A percentile compares a stretch with the other conserved stretches of the same genome.
These are phyloP conservation scores for Asterionellopsis glacialis DNA, from an alignment of 108 stramenopile species.

Conservation along the genomic window DNA sequence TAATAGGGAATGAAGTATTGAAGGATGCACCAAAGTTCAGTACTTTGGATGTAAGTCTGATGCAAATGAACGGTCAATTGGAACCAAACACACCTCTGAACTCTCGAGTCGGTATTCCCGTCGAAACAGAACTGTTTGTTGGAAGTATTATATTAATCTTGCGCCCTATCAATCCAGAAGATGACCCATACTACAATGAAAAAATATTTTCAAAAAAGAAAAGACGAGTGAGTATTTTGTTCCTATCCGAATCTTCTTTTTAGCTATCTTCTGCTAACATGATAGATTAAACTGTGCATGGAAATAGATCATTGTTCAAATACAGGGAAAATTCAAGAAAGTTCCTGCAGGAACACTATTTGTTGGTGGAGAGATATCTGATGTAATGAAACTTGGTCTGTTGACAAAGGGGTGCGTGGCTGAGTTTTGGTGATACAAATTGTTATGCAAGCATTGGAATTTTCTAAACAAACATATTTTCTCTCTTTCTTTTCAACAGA, in stretches of 20 bases:
- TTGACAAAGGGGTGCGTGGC: slow-evolving; percentile 44
- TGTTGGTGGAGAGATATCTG: slow-evolving; percentile 66
- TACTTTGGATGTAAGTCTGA: slow-evolving; percentile 10
- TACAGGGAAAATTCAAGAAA: slow-evolving; percentile 79
- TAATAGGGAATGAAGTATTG: too few relatives aligned
- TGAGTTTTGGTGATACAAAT: too few relatives aligned
- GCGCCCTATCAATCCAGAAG: slow-evolving; percentile 30
- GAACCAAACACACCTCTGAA: slow-evolving; percentile 28
- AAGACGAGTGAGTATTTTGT: slow-evolving; percentile 23
- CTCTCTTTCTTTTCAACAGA: not conserved
- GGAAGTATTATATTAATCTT: slow-evolving; percentile 46
- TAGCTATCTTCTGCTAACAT: not conserved
- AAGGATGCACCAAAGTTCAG: slow-evolving; percentile 7
- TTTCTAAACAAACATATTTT: not conserved
- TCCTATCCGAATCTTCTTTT: too few relatives aligned
- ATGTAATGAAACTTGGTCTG: slow-evolving; percentile 73
- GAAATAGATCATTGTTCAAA: slow-evolving; percentile 46
- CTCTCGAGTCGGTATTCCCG: slow-evolving; percentile 22
- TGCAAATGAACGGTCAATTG: slow-evolving; percentile 5
- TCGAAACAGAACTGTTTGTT: slow-evolving; percentile 55
- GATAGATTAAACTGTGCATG: not conserved
- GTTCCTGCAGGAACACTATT: slow-evolving; percentile 56
- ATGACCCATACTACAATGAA: slow-evolving; percentile 56
- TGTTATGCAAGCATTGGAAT: not conserved
- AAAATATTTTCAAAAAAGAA: slow-evolving; percentile 51